Evolutionary conservation across 1,284 basidiomycete genomes (phyloP), one percentile per base, ranked within the genome.

Genomic region (Trichosporon ovoides): DNA sequence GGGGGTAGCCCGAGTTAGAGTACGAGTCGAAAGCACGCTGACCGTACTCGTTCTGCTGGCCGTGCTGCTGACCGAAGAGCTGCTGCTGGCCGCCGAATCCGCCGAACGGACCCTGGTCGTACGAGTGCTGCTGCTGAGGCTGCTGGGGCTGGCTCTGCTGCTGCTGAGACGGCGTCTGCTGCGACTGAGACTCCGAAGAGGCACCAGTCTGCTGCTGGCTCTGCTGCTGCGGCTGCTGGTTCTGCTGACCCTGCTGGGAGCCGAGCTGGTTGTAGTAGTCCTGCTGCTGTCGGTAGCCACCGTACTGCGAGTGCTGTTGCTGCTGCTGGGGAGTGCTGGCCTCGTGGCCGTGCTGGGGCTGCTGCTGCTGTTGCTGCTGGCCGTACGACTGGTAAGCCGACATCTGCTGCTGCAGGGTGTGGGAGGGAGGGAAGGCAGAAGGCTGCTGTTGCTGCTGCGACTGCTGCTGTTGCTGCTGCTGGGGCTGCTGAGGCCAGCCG

Each of bases 1-100:
- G 70, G 50, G 73, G 71, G 71, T 78, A 78, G 14, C 74, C 74
- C 48, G 67, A 66, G 28, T 68, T 69, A 52, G 67, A 55, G 66
- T 76, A 78, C 46, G 75, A 76, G 62, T 78, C 76, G 60, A 76
- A 78, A 13, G 64, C 63, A 68, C 72, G 62, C 38, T 64, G 57
- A 28, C 58, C 62, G 52, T 64, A 62, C 33, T 56, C 60, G 60
- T 38, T 55, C 57, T 62, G 61, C 58, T 62, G 53, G 16, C 61
- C 62, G 9, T 57, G 51, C 51, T 57, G 60, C 60, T 65, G 63
- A 38, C 56, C 58, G 33, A 55, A 57, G 50, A 49, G 56, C 31
- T 55, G 56, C 20, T 48, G 46, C 54, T 62, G 60, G 50, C 43
- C 53, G 53, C 63, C 56, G 46, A 60, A 66, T 50, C 57, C 57